A percentile compares a stretch with the other conserved stretches of the same genome.
Conservation (phyloP, 192 early-diverging fungal genomes). For the Haplosporangium gracile region DNA sequence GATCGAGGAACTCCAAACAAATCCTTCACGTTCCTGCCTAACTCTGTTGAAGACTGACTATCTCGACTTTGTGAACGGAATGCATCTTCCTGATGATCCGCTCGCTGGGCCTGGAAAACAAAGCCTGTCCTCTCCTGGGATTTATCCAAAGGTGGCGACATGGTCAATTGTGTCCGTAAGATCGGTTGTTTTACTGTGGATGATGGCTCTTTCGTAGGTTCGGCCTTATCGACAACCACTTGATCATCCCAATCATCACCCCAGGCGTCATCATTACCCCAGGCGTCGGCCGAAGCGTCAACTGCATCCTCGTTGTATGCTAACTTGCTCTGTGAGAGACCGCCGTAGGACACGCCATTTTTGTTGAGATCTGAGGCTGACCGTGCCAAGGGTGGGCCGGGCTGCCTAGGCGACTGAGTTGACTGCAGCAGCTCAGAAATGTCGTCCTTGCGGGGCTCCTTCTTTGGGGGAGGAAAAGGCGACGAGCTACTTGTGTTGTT, state of each 20-base stretch:
- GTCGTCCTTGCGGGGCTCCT: slow-evolving; percentile 16
- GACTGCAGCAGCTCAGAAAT: slow-evolving; percentile 23
- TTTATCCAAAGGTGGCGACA: not conserved
- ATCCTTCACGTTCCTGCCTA: slow-evolving; percentile 17
- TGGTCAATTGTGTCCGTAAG: not conserved
- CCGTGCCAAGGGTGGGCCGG: not conserved
- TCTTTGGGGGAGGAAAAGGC: not conserved
- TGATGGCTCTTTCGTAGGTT: not conserved
- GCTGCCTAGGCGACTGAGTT: not conserved
- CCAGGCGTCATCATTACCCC: slow-evolving; percentile 49
- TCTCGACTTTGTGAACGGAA: not conserved
- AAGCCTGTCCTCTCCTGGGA: not conserved
- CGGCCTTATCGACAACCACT: not conserved
- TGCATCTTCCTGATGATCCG: not conserved
- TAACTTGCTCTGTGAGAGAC: slow-evolving; percentile 1
- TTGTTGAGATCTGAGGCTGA: not conserved
- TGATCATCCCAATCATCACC: slow-evolving; percentile 34
- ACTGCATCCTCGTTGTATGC: slow-evolving; percentile 21
- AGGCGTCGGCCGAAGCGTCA: slow-evolving; percentile 11
- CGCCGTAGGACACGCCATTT: too few relatives aligned
- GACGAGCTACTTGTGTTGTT: too few relatives aligned
- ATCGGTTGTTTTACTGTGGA: not conserved
- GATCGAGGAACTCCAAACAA: slow-evolving; percentile 5
- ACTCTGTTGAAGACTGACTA: not conserved
- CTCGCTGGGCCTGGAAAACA: not conserved